Evolutionary conservation across 1,139 yeast species (phyloP).

Genomic region (Scheffersomyces insectosa): DNA sequence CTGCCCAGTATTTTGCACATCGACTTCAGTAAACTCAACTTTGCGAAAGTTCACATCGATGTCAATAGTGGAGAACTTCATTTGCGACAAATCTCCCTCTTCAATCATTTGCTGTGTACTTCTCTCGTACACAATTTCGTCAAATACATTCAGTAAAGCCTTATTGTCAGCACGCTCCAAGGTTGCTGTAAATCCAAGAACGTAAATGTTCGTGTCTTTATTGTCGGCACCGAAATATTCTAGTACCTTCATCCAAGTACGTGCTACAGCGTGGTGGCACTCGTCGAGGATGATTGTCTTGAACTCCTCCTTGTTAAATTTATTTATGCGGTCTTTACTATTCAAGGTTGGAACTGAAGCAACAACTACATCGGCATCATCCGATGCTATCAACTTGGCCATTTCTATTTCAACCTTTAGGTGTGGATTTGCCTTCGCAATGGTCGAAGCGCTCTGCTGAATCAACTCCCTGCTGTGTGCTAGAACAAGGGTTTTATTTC

Average conservation of each 20-base stretch:
- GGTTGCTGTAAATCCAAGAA: constrained; percentile 90
- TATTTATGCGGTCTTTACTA: constrained; percentile 47
- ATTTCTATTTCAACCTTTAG: constrained; percentile 69
- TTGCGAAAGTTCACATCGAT: constrained; percentile 38
- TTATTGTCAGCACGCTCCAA: constrained; percentile 64
- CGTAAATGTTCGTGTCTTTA: constrained; percentile 46
- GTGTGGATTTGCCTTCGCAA: constrained; percentile 50
- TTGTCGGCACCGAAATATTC: constrained; percentile 55
- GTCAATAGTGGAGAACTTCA: constrained; percentile 60
- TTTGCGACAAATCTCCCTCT: constrained; percentile 70
- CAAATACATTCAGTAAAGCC: constrained; percentile 61
- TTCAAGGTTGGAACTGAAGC: constrained; percentile 73
- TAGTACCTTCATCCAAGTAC: constrained; percentile 60
- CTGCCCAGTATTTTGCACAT: constrained; percentile 54
- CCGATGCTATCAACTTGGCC: constrained; percentile 48
- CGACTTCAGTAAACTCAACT: constrained; percentile 42
- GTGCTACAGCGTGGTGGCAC: constrained; percentile 89
- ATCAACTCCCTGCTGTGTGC: constrained; percentile 86
- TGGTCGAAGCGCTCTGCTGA: constrained; percentile 61
- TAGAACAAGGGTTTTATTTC: constrained; percentile 60
- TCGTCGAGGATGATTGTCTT: constrained; percentile 85
- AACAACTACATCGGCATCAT: constrained; percentile 62
- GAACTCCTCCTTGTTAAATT: constrained; percentile 57
- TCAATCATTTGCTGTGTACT: constrained; percentile 66
- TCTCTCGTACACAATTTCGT: constrained; percentile 73